Evolutionary conservation across 2,329 filamentous ascomycete species (phyloP).

Genomic region (Neonectria coccinea): DNA sequence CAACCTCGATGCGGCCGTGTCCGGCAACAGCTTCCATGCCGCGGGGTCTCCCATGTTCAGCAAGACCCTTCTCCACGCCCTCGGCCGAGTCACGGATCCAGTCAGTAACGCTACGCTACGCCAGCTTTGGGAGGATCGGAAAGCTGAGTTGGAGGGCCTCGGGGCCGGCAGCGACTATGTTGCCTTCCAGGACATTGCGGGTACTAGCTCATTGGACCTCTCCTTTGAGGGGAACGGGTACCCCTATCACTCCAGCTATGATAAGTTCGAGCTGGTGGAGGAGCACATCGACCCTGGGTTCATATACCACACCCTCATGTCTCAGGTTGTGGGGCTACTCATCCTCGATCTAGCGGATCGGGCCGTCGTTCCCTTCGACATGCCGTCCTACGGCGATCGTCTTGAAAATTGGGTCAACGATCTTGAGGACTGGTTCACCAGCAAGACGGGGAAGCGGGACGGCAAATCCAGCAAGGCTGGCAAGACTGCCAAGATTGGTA

Average conservation of each 20-base stretch:
- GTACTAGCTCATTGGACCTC: constrained; percentile 88
- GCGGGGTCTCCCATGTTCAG: constrained; percentile 84
- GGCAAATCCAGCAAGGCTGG: constrained; percentile 31
- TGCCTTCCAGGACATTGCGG: constrained; percentile 91
- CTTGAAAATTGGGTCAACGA: constrained; percentile 74
- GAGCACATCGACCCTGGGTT: constrained; percentile 85
- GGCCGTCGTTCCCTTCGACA: constrained; percentile 84
- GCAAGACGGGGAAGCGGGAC: constrained; percentile 57
- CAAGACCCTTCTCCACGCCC: constrained; percentile 76
- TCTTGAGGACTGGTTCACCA: constrained; percentile 72
- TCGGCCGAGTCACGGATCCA: constrained; percentile 82
- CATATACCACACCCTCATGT: constrained; percentile 81
- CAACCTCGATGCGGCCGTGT: constrained; percentile 88
- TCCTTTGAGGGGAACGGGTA: constrained; percentile 75
- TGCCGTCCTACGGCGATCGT: constrained; percentile 76
- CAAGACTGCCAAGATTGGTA: constrained; percentile 24
- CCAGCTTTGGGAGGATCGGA: constrained; percentile 78
- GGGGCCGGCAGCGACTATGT: constrained; percentile 86
- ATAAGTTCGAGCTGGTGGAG: constrained; percentile 89
- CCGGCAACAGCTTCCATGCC: constrained; percentile 79
- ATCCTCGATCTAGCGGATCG: constrained; percentile 86
- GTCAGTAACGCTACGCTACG: constrained; percentile 77
- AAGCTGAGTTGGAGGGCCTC: constrained; percentile 73
- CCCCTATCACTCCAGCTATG: constrained; percentile 87
- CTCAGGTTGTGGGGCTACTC: constrained; percentile 83